Evolutionary conservation across 768 basidiomycete species (phyloP).

Genomic region (Austroboletus eburneus): DNA sequence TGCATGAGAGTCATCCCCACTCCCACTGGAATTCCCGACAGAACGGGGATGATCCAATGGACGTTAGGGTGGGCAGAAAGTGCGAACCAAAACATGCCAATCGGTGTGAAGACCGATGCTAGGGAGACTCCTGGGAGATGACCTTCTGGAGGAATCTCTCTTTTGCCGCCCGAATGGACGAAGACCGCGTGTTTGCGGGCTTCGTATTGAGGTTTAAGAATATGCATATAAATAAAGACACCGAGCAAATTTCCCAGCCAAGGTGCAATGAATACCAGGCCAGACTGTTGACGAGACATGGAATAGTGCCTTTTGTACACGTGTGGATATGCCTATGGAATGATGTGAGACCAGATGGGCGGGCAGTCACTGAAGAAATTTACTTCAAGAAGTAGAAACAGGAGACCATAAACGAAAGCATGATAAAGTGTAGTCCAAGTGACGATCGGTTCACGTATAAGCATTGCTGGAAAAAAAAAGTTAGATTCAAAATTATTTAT

Average conservation of each 20-base stretch:
- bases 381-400: conserved; percentile 29
- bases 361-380: neutral
- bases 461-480: conserved; percentile 17
- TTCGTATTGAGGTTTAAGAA: conserved; percentile 23
- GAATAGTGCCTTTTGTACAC: conserved; percentile 18
- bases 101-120: conserved; percentile 16
- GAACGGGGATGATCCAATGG: conserved; percentile 19
- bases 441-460: conserved; percentile 24
- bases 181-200: conserved; percentile 11
- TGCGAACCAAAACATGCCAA: conserved; percentile 28
- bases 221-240: conserved; percentile 23
- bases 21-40: conserved; percentile 25
- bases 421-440: conserved; percentile 27
- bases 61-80: conserved; percentile 18
- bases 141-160: conserved; percentile 16
- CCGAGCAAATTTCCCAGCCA: conserved; percentile 25
- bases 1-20: conserved; percentile 27
- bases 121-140: conserved; percentile 20
- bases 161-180: conserved; percentile 15
- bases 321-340: conserved; percentile 18
- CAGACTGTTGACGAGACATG: conserved; percentile 24
- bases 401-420: conserved; percentile 25
- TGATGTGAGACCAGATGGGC: neutral
- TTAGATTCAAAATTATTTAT: neutral
- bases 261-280: conserved; percentile 23